These are phyloP conservation scores for Brettanomyces anomalus DNA, from an alignment of 805 yeast species.

Conservation along the genomic window DNA sequence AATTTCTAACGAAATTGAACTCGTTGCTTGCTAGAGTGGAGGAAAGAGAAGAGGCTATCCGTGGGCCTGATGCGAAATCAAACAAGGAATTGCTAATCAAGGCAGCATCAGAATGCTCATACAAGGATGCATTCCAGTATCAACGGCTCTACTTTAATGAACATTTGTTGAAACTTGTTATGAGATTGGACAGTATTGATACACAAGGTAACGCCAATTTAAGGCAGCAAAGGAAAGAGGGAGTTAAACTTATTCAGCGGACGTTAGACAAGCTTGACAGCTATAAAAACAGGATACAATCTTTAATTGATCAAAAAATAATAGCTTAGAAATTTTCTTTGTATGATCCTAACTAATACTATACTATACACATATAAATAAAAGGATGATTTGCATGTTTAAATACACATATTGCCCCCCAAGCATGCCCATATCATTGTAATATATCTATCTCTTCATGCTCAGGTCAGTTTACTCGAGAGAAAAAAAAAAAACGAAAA, in stretches of 20 bases:
- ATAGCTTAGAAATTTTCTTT: not conserved
- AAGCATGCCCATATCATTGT: too few relatives aligned
- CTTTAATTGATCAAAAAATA: slow-evolving; percentile 10
- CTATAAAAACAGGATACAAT: slow-evolving; percentile 14
- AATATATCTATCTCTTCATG: too few relatives aligned
- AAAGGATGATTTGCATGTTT: not conserved
- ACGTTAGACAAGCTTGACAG: slow-evolving; percentile 47
- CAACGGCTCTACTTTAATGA: slow-evolving; percentile 56
- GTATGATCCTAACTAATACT: not conserved
- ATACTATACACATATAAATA: not conserved
- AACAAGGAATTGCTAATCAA: not conserved
- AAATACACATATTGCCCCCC: too few relatives aligned
- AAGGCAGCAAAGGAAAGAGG: slow-evolving; percentile 48
- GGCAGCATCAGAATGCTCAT: slow-evolving; percentile 5
- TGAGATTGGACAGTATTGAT: slow-evolving; percentile 54
- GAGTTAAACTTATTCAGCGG: slow-evolving; percentile 51
- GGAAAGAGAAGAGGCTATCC: not conserved
- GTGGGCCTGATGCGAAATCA: slow-evolving; percentile 1
- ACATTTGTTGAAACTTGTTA: slow-evolving; percentile 53
- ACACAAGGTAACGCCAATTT: slow-evolving; percentile 38
- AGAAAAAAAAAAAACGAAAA: too few relatives aligned
- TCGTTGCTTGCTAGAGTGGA: slow-evolving; percentile 12
- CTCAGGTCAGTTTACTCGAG: too few relatives aligned
- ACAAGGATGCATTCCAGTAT: slow-evolving; percentile 28
- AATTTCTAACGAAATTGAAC: slow-evolving; percentile 8